Percentiles rank a stretch among this genome's conserved stretches.
Conservation (phyloP, 1,284 basidiomycete species). For the Phellopilus nigrolimitatus region DNA sequence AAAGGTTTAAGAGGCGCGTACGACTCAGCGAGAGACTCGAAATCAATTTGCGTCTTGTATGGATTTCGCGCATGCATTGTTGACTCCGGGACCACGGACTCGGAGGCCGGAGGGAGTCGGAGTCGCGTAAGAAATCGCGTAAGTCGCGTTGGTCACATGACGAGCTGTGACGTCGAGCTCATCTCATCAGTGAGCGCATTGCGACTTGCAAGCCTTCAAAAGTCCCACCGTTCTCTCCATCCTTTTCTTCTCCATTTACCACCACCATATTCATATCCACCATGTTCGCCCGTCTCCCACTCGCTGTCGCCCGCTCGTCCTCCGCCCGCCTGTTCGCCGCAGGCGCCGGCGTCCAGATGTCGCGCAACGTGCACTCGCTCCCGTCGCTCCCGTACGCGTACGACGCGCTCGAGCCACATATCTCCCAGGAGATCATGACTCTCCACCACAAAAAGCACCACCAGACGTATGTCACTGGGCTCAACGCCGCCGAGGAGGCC, state of each 20-base stretch:
- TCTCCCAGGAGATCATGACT: constrained; percentile 82
- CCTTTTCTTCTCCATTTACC: not conserved
- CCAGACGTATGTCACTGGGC: constrained; percentile 86
- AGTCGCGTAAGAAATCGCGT: not conserved
- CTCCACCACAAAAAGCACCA: constrained; percentile 97
- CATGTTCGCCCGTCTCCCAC: constrained; percentile 14
- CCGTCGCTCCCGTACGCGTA: constrained; percentile 90
- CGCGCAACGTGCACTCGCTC: constrained; percentile 56
- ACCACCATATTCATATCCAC: constrained; percentile 13
- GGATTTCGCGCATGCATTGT: constrained; percentile 65
- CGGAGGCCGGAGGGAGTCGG: constrained; percentile 25
- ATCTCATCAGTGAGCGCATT: not conserved
- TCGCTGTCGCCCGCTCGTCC: constrained; percentile 5
- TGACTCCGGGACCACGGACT: no score
- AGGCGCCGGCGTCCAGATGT: not conserved
- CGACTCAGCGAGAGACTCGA: constrained; percentile 50
- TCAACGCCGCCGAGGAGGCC: constrained; percentile 88
- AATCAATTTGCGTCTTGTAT: constrained; percentile 59
- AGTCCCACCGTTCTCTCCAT: not conserved
- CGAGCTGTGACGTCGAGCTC: constrained; percentile 2
- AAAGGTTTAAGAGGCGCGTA: constrained; percentile 57
- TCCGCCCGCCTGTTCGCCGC: constrained; percentile 14
- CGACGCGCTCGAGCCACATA: constrained; percentile 77
- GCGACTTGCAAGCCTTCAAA: not conserved
- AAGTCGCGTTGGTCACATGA: not conserved